Evolutionary conservation across 2,329 filamentous ascomycete genomes (phyloP).

Genomic region (Lecanosticta acicola): DNA sequence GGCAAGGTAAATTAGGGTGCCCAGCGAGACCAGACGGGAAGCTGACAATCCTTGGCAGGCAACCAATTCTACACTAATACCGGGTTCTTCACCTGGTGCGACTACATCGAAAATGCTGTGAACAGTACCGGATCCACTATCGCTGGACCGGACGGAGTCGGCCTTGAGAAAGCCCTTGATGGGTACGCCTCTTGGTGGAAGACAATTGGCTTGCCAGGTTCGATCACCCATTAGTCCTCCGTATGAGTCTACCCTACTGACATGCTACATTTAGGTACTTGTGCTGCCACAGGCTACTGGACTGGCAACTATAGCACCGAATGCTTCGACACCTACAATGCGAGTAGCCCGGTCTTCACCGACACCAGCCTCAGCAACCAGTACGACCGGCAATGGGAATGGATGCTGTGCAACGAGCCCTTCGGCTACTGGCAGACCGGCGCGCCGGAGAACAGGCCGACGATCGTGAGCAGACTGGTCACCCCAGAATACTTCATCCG

Average conservation of each 20-base stretch:
- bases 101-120: constrained; percentile 36
- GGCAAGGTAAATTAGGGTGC: constrained; percentile 50
- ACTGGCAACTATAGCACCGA: constrained; percentile 37
- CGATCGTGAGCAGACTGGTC: constrained; percentile 51
- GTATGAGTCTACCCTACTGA: not conserved
- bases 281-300: constrained; percentile 46
- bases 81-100: constrained; percentile 43
- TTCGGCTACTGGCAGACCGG: constrained; percentile 54
- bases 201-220: constrained; percentile 41
- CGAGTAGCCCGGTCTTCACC: constrained; percentile 46
- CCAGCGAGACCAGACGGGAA: no score
- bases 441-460: constrained; percentile 41
- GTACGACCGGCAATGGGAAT: constrained; percentile 52
- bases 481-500: constrained; percentile 49
- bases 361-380: constrained; percentile 46
- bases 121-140: constrained; percentile 10
- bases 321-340: constrained; percentile 53
- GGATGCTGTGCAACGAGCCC: constrained; percentile 61
- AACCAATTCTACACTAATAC: constrained; percentile 44
- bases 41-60: no score
- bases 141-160: constrained; percentile 44
- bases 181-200: constrained; percentile 53
- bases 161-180: constrained; percentile 47
- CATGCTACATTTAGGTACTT: not conserved
- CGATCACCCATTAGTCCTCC: constrained; percentile 40